Percentiles rank a stretch among this genome's conserved stretches.
phyloP scores from a whole-genome alignment of 441 rosid genomes.

The Geranium incanum region DNA sequence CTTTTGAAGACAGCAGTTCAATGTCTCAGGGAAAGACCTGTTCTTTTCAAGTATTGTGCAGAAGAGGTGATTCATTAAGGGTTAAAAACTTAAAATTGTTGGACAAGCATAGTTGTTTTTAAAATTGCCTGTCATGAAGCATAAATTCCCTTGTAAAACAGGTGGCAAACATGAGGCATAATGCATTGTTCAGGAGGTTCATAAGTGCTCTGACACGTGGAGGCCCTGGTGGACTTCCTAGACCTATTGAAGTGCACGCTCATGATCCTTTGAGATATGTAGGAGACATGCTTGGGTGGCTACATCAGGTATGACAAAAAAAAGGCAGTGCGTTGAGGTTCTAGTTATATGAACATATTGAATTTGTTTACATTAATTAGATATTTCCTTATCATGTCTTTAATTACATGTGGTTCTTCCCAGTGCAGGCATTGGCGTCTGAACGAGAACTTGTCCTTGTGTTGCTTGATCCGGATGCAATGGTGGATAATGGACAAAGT shows the following conservation, averaged over 20 bases:
- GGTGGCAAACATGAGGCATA: slow-evolving; percentile 95
- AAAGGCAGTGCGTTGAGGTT: slow-evolving; percentile 14
- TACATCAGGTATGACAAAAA: slow-evolving; percentile 69
- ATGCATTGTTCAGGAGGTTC: slow-evolving; percentile 90
- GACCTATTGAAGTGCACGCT: slow-evolving; percentile 99
- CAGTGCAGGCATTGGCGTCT: slow-evolving; percentile 85
- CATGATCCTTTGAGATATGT: slow-evolving; percentile 96
- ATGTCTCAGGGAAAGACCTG: slow-evolving; percentile 89
- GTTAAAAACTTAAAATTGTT: background rate
- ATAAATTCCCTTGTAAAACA: slow-evolving; percentile 23
- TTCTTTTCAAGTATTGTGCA: slow-evolving; percentile 95
- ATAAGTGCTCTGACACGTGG: slow-evolving; percentile 98
- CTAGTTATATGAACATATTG: slow-evolving; percentile 18
- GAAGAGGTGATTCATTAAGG: slow-evolving; percentile 64
- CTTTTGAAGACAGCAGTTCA: slow-evolving; percentile 72
- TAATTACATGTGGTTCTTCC: slow-evolving; percentile 19
- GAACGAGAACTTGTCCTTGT: slow-evolving; percentile 86
- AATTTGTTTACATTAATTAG: background rate
- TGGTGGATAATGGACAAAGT: slow-evolving; percentile 46
- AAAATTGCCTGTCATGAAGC: slow-evolving; percentile 12
- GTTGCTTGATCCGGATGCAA: slow-evolving; percentile 71
- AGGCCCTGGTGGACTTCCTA: slow-evolving; percentile 92
- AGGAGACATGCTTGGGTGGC: slow-evolving; percentile 98
- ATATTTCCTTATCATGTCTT: slow-evolving; percentile 10
- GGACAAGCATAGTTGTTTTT: slow-evolving; percentile 14